Evolutionary conservation across 192 early-diverging fungal genomes (phyloP).

Genomic region (Polychytrium aggregatum): DNA sequence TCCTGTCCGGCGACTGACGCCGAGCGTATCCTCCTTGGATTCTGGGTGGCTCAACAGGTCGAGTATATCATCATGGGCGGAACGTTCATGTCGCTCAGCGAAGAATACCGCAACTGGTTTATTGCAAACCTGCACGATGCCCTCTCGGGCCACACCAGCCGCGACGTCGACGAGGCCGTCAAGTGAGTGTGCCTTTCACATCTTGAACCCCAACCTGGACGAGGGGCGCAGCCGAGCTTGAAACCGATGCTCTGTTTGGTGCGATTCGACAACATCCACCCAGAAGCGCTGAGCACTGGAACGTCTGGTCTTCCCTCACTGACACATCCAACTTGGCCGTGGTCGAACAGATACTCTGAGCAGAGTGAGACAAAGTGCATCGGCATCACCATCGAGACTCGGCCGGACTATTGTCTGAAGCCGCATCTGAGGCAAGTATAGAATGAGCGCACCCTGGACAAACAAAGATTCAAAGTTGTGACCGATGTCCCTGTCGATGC

Average conservation of each 20-base stretch:
- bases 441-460: no score
- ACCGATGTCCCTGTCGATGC: no score
- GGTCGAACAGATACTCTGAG: slow-evolving; percentile 66
- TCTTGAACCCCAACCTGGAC: no score
- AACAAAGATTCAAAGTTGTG: no score
- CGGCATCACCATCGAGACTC: slow-evolving; percentile 98
- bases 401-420: slow-evolving; percentile 96
- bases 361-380: slow-evolving; percentile 95
- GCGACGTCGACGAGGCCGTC: slow-evolving; percentile 95
- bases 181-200: slow-evolving; percentile 38
- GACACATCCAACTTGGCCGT: no score
- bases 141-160: slow-evolving; percentile 80
- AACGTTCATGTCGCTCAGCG: slow-evolving; percentile 93
- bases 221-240: no score
- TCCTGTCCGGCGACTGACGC: background rate
- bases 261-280: no score
- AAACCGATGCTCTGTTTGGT: no score
- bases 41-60: no score
- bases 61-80: slow-evolving; percentile 99
- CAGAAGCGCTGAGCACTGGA: no score
- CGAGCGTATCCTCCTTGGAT: no score
- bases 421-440: slow-evolving; percentile 84
- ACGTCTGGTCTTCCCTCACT: no score
- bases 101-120: slow-evolving; percentile 97
- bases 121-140: slow-evolving; percentile 95